Evolutionary conservation across 129 eudicot genomes (phyloP), one percentile per base, ranked within the genome.

Genomic region (Logfia minima): DNA sequence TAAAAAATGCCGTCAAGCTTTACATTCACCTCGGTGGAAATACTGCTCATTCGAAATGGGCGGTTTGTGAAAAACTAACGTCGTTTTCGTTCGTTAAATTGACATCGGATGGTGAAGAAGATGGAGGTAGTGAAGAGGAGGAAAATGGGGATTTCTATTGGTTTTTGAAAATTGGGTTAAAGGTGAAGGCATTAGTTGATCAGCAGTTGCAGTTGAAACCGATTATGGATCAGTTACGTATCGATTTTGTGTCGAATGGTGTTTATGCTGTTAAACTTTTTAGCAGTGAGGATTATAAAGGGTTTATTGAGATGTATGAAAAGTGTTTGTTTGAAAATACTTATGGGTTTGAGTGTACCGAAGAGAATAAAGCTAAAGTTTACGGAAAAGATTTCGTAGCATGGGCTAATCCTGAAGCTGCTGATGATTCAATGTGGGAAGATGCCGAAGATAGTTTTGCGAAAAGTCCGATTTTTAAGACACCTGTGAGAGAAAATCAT

Each of bases 361-460:
- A 89, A 0, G 83, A 19, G 24, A 94, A 91, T 39, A 91, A 85
- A 83, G 82, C 87, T 18, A 94, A 87, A 85, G 92, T 94, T 61
- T 94, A 87, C 23, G 98, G 98, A 23, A 94, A 94, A 76, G 98
- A 94, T 65, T 94, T 94, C 19, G 76, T 87, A 5, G 96, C 90
- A 0, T 94, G 98, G 98, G 93, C 90, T 16, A 86, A 91, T 26
- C 98, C 98, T 0, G 93, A 91, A 62, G 86, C 66, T 19, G 98
- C 98, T 4, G 98, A 94, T 76, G 98, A 94, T 85, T 86, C 97
- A 0, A 82, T 94, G 93, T 91, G 98, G 98, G 98, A 93, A 73
- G 98, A 92, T 77, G 93, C 92, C 0, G 97, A 91, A 73, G 97
- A 89, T 11, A 77, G 75, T 34, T 85, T 83, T 55, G 41, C 8